phyloP scores from a whole-genome alignment of 2,329 filamentous ascomycete genomes.

The Xylaria hypoxylon region DNA sequence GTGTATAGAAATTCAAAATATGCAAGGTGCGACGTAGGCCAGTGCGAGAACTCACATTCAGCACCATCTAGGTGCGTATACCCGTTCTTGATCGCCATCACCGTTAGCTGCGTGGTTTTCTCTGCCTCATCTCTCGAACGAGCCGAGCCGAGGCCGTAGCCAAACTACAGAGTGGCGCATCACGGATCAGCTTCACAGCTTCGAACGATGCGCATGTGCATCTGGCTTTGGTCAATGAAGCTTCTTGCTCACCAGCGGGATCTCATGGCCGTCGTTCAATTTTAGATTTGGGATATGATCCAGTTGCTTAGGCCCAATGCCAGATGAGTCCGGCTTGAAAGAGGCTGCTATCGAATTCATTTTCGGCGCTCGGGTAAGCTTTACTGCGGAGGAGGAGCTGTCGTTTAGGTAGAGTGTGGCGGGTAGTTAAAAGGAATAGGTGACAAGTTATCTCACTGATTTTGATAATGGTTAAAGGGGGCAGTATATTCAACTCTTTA shows the following conservation, averaged over 20 bases:
- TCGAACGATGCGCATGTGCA: background rate
- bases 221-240: background rate
- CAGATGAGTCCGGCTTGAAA: slow-evolving; percentile 56
- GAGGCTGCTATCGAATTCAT: slow-evolving; percentile 59
- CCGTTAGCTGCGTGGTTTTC: slow-evolving; percentile 60
- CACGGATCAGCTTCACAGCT: slow-evolving; percentile 9
- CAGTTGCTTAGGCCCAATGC: slow-evolving; percentile 56
- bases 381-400: background rate
- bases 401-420: background rate
- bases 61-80: slow-evolving; percentile 81
- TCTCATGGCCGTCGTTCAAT: slow-evolving; percentile 78
- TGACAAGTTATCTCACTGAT: too few relatives aligned
- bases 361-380: background rate
- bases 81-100: slow-evolving; percentile 74
- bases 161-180: slow-evolving; percentile 61
- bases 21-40: background rate
- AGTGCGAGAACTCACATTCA: slow-evolving; percentile 62
- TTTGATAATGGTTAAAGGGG: too few relatives aligned
- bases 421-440: too few relatives aligned
- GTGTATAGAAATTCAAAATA: background rate
- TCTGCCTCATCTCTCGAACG: slow-evolving; percentile 71
- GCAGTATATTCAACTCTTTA: too few relatives aligned
- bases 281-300: slow-evolving; percentile 68
- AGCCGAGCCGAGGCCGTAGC: slow-evolving; percentile 79
- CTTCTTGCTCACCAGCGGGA: slow-evolving; percentile 69